These are phyloP conservation scores for Coriaria nepalensis DNA, from an alignment of 306 rosid species.

Conservation along the genomic window DNA sequence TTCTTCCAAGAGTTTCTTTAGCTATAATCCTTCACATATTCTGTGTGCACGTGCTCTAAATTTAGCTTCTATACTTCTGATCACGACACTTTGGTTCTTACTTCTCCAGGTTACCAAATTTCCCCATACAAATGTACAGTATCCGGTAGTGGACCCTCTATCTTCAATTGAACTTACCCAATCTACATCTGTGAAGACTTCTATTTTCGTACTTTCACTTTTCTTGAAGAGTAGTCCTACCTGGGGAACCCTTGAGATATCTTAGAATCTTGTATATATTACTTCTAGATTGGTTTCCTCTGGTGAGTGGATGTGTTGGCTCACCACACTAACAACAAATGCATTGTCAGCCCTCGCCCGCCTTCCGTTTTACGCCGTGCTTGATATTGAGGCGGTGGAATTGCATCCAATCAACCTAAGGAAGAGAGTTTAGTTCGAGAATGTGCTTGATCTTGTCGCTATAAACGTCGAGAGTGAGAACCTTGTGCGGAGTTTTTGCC, in stretches of 20 bases:
- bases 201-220: too few relatives aligned
- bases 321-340: too few relatives aligned
- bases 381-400: conserved; percentile 59
- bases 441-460: conserved; percentile 53
- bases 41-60: not conserved
- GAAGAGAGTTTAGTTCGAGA: conserved; percentile 29
- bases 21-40: not conserved
- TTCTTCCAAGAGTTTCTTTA: not conserved
- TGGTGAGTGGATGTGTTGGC: too few relatives aligned
- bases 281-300: too few relatives aligned
- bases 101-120: too few relatives aligned
- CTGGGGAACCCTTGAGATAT: too few relatives aligned
- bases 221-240: too few relatives aligned
- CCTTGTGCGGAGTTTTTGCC: conserved; percentile 64
- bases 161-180: not conserved
- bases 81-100: not conserved
- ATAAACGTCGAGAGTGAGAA: conserved; percentile 65
- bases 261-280: too few relatives aligned
- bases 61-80: not conserved
- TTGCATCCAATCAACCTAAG: conserved; percentile 36
- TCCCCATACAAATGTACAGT: not conserved
- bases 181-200: too few relatives aligned
- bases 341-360: too few relatives aligned
- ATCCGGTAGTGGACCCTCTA: not conserved
- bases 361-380: too few relatives aligned